Evolutionary conservation across 1,284 basidiomycete species (phyloP).

Genomic region (Schizophyllum commune): DNA sequence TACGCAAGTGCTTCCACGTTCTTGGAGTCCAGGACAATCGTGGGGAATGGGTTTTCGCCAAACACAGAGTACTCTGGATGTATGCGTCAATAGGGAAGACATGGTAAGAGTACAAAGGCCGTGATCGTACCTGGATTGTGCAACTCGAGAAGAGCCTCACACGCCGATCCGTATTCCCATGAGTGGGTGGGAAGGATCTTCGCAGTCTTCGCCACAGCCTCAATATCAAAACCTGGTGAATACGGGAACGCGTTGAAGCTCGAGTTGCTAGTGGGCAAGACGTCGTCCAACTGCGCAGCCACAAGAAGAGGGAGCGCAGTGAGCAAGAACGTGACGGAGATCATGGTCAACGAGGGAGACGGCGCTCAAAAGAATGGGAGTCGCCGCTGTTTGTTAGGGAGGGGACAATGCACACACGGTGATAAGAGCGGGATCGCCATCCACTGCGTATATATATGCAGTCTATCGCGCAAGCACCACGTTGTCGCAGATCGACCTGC

Average conservation of each 20-base stretch:
- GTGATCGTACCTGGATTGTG: slow-evolving; percentile 20
- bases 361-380: neutral
- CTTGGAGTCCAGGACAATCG: slow-evolving; percentile 15
- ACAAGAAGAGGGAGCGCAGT: neutral
- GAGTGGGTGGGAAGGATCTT: slow-evolving; percentile 30
- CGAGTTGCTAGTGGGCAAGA: too few species aligned
- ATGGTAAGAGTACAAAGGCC: neutral
- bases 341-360: neutral
- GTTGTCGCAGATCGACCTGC: too few species aligned
- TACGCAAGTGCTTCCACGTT: slow-evolving; percentile 25
- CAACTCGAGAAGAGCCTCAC: slow-evolving; percentile 34
- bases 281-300: neutral
- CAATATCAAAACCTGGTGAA: slow-evolving; percentile 33
- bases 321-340: neutral
- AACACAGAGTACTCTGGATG: slow-evolving; percentile 26
- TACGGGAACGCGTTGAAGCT: slow-evolving; percentile 20
- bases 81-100: neutral
- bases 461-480: too few species aligned
- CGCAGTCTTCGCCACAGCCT: slow-evolving; percentile 26
- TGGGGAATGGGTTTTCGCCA: slow-evolving; percentile 26
- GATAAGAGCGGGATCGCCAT: too few species aligned
- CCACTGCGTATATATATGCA: too few species aligned
- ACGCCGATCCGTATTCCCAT: slow-evolving; percentile 36
- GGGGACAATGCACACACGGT: too few species aligned
- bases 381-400: too few species aligned